These are phyloP conservation scores for Penicillium olsonii DNA, from an alignment of 2,329 filamentous ascomycete genomes.

Conservation along the genomic window DNA sequence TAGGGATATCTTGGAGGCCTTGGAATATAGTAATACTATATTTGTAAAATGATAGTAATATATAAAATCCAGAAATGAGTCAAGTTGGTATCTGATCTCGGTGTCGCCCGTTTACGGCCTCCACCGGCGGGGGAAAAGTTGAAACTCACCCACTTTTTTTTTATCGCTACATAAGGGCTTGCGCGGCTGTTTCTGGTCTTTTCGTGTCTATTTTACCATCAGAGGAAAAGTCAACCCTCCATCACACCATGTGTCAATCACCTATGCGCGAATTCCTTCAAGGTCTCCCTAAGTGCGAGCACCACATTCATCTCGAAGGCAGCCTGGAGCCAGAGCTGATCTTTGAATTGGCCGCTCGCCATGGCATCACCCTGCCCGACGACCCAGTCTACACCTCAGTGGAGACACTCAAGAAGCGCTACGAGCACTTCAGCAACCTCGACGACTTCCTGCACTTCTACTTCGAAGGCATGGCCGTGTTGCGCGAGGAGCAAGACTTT, in stretches of 20 bases:
- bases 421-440: constrained; percentile 67
- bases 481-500: constrained; percentile 67
- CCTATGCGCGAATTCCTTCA: constrained; percentile 61
- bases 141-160: constrained; percentile 6
- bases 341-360: constrained; percentile 67
- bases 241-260: constrained; percentile 55
- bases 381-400: constrained; percentile 66
- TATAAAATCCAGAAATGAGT: neutral
- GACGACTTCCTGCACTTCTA: constrained; percentile 80
- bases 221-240: neutral
- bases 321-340: constrained; percentile 70
- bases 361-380: constrained; percentile 63
- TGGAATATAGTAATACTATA: neutral
- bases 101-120: neutral
- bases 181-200: no score
- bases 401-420: constrained; percentile 62
- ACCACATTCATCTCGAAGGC: constrained; percentile 79
- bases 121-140: constrained; percentile 2
- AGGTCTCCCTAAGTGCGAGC: constrained; percentile 75
- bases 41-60: neutral
- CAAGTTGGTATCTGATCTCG: neutral
- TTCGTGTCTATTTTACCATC: no score
- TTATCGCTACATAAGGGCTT: no score
- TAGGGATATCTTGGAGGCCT: no score
- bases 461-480: constrained; percentile 72